These are phyloP conservation scores for Aschersonia sp. DNA, from an alignment of 2,329 filamentous ascomycete genomes.

Conservation along the genomic window DNA sequence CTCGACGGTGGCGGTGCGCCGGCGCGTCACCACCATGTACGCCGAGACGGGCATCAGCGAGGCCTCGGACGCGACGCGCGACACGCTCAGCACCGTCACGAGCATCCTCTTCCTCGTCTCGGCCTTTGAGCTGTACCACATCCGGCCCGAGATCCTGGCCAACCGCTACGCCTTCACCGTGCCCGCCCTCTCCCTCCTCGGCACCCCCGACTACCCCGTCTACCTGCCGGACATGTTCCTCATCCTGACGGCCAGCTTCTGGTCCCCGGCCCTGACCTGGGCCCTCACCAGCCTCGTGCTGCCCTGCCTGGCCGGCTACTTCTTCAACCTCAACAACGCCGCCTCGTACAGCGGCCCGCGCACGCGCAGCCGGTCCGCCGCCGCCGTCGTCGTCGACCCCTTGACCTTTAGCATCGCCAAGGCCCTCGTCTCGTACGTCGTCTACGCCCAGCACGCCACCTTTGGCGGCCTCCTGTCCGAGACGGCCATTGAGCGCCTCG, in stretches of 20 bases:
- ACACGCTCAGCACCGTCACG: constrained; percentile 55
- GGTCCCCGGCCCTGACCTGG: constrained; percentile 72
- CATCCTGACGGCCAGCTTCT: constrained; percentile 64
- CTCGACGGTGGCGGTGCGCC: constrained; percentile 50
- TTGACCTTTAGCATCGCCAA: constrained; percentile 84
- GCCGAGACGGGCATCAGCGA: constrained; percentile 53
- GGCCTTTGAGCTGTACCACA: constrained; percentile 52
- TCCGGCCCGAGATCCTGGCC: constrained; percentile 58
- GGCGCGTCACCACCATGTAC: constrained; percentile 49
- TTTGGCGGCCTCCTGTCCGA: constrained; percentile 48
- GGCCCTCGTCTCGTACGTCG: constrained; percentile 65
- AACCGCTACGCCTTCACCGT: constrained; percentile 60
- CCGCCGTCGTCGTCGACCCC: constrained; percentile 59
- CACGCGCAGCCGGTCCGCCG: constrained; percentile 24
- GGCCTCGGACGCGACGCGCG: constrained; percentile 49
- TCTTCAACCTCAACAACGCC: constrained; percentile 74
- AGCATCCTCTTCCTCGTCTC: constrained; percentile 56
- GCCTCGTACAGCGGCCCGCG: constrained; percentile 26
- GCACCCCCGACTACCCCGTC: constrained; percentile 44
- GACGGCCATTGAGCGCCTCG: constrained; percentile 46
- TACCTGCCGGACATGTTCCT: constrained; percentile 69
- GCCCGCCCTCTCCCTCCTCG: constrained; percentile 42
- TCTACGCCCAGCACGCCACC: constrained; percentile 56
- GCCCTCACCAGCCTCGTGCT: constrained; percentile 53
- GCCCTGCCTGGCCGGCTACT: constrained; percentile 65